Conservation (phyloP, 768 basidiomycete species). For the Pleurotus tuber-regium region DNA sequence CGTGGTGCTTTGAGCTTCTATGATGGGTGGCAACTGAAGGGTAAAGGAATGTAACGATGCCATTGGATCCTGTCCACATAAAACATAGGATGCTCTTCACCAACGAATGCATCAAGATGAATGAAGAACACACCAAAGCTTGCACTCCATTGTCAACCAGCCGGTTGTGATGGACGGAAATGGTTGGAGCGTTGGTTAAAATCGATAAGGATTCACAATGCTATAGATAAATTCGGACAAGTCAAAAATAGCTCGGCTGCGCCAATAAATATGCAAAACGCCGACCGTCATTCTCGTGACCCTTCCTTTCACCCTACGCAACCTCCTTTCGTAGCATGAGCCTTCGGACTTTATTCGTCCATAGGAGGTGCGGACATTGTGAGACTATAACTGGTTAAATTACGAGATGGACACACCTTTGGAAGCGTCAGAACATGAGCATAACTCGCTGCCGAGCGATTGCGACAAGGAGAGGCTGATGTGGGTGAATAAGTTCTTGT, state of each 20-base stretch:
- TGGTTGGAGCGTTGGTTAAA: neutral
- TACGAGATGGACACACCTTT: neutral
- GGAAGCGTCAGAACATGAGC: neutral
- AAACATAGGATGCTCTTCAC: no score
- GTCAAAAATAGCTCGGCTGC: neutral
- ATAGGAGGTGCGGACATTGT: no score
- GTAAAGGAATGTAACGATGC: neutral
- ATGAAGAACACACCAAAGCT: no score
- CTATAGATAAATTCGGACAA: neutral
- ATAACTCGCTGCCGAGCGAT: neutral
- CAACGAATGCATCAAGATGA: no score
- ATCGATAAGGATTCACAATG: neutral
- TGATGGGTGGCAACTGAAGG: neutral
- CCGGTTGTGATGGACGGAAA: neutral
- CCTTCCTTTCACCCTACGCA: slow-evolving; percentile 6
- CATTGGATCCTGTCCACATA: no score
- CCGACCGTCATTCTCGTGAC: slow-evolving; percentile 4
- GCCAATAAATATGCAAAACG: no score
- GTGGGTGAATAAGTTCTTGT: neutral
- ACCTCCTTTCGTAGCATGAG: neutral
- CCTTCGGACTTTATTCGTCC: no score
- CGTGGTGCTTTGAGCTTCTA: neutral
- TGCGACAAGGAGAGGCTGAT: neutral
- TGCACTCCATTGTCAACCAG: neutral
- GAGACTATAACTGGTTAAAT: no score